phyloP scores from a whole-genome alignment of 352 stramenopile species.

The Pilasporangium apinafurcum region DNA sequence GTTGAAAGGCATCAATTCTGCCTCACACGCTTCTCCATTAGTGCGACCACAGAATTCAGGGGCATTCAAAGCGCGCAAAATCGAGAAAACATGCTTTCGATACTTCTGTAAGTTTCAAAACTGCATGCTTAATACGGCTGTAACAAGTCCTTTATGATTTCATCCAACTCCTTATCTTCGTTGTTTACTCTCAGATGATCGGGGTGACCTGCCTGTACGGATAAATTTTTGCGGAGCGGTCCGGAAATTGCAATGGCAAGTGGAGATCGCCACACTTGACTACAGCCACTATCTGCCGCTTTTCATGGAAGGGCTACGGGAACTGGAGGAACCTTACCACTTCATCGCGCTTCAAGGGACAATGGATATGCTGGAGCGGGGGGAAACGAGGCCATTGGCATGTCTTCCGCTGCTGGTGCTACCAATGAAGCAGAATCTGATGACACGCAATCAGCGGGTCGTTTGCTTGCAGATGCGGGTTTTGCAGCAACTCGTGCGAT shows the following conservation, averaged over 20 bases:
- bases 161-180: too few relatives aligned
- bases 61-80: conserved; percentile 55
- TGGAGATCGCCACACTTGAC: conserved; percentile 65
- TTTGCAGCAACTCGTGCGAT: conserved; percentile 60
- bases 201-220: conserved; percentile 60
- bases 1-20: conserved; percentile 12
- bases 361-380: conserved; percentile 79
- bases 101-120: conserved; percentile 66
- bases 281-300: conserved; percentile 87
- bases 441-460: conserved; percentile 68
- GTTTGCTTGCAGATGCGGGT: conserved; percentile 77
- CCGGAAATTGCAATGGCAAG: conserved; percentile 68
- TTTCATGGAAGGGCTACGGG: conserved; percentile 91
- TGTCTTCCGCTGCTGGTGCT: conserved; percentile 43
- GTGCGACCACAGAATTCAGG: conserved; percentile 38
- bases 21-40: conserved; percentile 8
- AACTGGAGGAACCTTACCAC: conserved; percentile 78
- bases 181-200: conserved; percentile 54
- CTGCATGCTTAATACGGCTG: neutral
- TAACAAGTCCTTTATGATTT: neutral
- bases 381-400: conserved; percentile 50
- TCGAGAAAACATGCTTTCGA: conserved; percentile 70
- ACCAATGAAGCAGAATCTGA: conserved; percentile 85
- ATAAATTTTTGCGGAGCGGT: conserved; percentile 73
- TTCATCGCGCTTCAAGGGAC: conserved; percentile 77